Evolutionary conservation across 106 monocot species (phyloP).

Genomic region (Allium sativum): DNA sequence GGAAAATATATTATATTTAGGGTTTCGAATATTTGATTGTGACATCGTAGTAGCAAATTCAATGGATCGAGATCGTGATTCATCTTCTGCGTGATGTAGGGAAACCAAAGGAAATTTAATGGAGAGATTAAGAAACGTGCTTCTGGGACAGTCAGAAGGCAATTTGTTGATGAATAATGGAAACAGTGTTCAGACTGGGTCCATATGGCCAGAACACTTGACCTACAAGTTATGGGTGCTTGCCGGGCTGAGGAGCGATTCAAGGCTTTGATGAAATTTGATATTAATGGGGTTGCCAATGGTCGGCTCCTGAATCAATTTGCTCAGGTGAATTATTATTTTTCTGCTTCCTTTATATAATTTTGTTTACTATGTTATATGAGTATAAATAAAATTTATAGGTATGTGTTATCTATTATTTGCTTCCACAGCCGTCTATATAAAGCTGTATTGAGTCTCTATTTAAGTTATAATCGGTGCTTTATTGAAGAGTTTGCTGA

Average conservation of each 20-base stretch:
- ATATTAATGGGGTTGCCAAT: conserved; percentile 30
- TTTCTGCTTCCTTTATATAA: not conserved
- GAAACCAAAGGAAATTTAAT: conserved; percentile 13
- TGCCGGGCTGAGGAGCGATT: conserved; percentile 81
- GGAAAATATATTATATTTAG: not conserved
- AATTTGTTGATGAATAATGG: conserved; percentile 24
- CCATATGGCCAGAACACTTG: conserved; percentile 45
- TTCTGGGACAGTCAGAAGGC: conserved; percentile 18
- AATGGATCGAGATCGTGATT: conserved; percentile 14
- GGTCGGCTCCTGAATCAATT: conserved; percentile 45
- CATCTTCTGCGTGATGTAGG: conserved; percentile 4
- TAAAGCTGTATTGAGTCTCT: not conserved
- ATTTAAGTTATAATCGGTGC: too few relatives aligned
- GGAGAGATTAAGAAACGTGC: conserved; percentile 12
- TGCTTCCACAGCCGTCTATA: not conserved
- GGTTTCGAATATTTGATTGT: not conserved
- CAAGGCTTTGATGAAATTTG: conserved; percentile 49
- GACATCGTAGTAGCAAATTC: too few relatives aligned
- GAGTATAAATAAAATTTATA: not conserved
- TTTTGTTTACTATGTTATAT: not conserved
- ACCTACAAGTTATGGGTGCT: conserved; percentile 71
- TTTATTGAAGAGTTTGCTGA: too few relatives aligned
- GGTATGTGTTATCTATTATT: not conserved
- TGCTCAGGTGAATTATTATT: conserved; percentile 28
- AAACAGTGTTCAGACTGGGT: conserved; percentile 22